Conservation (phyloP, 768 basidiomycete genomes). For the Crucibulum laeve region DNA sequence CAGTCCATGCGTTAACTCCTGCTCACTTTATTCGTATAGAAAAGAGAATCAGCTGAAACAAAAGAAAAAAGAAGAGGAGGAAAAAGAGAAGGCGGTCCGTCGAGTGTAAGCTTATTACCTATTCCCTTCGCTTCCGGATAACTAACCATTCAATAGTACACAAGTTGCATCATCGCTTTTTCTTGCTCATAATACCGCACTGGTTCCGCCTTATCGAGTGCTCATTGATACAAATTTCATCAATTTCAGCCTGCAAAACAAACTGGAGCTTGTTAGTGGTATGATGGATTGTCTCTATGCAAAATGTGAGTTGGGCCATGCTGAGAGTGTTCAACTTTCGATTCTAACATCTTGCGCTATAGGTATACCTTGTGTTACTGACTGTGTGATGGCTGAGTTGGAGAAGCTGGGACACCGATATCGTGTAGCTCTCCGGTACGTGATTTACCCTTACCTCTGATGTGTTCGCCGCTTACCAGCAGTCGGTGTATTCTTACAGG, state of each 20-base stretch:
- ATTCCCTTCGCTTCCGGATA: constrained; percentile 5
- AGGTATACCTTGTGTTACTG: constrained; percentile 99
- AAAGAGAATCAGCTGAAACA: constrained; percentile 94
- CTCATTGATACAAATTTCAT: constrained; percentile 99
- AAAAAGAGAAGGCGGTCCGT: constrained; percentile 72
- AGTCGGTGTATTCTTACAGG: constrained; percentile 34
- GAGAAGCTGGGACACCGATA: constrained; percentile 97
- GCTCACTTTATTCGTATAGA: constrained; percentile 34
- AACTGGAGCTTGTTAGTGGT: constrained; percentile 90
- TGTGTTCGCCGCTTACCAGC: background rate
- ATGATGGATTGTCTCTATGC: constrained; percentile 99
- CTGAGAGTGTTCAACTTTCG: background rate
- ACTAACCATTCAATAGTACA: constrained; percentile 41
- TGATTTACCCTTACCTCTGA: constrained; percentile 7
- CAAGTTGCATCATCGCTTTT: constrained; percentile 91
- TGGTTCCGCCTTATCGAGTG: constrained; percentile 95
- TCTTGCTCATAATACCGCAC: constrained; percentile 90
- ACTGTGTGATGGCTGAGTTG: constrained; percentile 97
- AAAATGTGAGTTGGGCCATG: constrained; percentile 61
- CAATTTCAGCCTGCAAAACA: constrained; percentile 97
- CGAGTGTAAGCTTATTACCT: constrained; percentile 58
- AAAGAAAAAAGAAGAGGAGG: constrained; percentile 77
- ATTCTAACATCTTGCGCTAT: constrained; percentile 7
- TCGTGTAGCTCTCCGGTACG: constrained; percentile 88
- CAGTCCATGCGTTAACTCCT: constrained; percentile 6